Base-by-base conservation (phyloP, 495 filamentous ascomycete genomes). In the Immersiella caudata region DNA sequence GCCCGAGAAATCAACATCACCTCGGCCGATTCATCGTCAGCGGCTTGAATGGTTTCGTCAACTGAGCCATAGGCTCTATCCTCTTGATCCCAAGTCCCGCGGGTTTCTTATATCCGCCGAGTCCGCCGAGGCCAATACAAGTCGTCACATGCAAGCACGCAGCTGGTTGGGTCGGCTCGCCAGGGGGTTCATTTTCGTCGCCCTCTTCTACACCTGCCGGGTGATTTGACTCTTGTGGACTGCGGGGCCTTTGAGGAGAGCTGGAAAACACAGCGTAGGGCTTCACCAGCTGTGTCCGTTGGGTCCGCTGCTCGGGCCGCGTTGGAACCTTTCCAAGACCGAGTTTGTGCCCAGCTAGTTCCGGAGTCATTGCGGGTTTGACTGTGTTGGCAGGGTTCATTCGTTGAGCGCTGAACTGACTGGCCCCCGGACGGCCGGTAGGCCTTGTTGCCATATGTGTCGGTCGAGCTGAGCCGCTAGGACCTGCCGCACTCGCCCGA, bases 201-300 rank as follows among this genome's bases (percentile, higher is more conserved):
- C 26, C 68, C 1, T 60, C 58, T 14, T 46, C 27, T 33, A 8
- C 29, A 33, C 8, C 29, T 33, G 29, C 29, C 29, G 29, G 29
- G 4, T 33, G 29, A 8, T 33, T 33, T 8, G 29, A 8, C 20
- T 56, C 11, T 12, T 46, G 11, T 49, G 22, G 66, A 46, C 22
- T 68, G 2, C 5, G 11, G 40, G 40, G 75, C 46, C 71, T 71
- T 1, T 74, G 67, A 12, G 82, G 82, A 14, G 82, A 84, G 69
- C 82, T 84, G 0, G 82, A 84, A 57, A 84, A 84, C 62, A 75
- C 80, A 8, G 75, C 35, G 60, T 84, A 84, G n/a, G 78, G 76
- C 61, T 81, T 81, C 16, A 40, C 11, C 12, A 25, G 22, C 22
- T 26, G 4, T 26, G 64, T 6, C 25, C 56, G 12, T 58, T 26